Evolutionary conservation across 768 basidiomycete species (phyloP), one percentile per base, ranked within the genome.

Genomic region (Plicaturopsis crispa): DNA sequence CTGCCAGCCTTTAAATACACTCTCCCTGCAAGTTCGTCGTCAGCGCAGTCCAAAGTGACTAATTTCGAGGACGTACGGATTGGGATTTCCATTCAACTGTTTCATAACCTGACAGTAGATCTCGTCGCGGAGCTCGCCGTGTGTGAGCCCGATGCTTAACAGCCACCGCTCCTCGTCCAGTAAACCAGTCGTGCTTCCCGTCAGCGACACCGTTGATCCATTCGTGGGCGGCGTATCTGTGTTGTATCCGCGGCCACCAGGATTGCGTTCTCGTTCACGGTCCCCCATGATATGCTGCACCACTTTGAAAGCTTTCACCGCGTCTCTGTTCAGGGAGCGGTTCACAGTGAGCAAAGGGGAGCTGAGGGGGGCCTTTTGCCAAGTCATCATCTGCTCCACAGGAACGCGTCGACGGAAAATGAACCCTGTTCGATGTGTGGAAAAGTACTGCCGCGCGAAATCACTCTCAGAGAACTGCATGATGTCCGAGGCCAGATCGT

Each of bases 271-370:
- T 17, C 77, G 77, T 47, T 90, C 85, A 6, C 89, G 73, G 52
- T 96, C 92, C 26, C 90, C 90, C 91, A 96, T 97, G 32, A 93
- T 77, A 39, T 80, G 83, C 54, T 96, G 93, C 31, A 94, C 75
- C 19, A 88, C 79, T 53, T 85, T 89, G 73, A 96, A 97, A 4
- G 81, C 69, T 52, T 78, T 82, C 39, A 92, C 73, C 0, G 88
- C 87, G 48, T 93, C 84, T 52, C 77, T 80, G 43, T 77, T 72
- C 16, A 90, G 64, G 0, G 68, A 44, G 4, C 80, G 70, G 39
- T 79, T 79, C 6, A 89, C 59, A 4, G 78, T 69, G 14, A 97
- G 73, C 11, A 97, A 64, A 2, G 92, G 90, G 0, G 80, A 73
- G 2, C 69, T 63, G 33, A 97, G 66, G 6, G 84, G 78, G 1